phyloP scores from a whole-genome alignment of 257 asterid species.

The Plantago ovata region DNA sequence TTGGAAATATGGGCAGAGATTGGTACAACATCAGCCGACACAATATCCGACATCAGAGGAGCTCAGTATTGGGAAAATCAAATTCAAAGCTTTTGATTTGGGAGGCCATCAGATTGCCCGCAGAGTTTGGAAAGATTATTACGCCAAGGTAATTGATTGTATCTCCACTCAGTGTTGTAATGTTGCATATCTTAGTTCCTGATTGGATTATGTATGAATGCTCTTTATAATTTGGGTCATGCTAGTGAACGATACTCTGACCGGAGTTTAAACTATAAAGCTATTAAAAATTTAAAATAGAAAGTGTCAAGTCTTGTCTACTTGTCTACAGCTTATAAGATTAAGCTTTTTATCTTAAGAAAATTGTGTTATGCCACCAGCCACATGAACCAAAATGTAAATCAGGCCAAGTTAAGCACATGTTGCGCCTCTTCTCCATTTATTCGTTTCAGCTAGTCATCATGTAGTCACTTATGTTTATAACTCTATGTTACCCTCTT shows the following conservation, averaged over 20 bases:
- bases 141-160: constrained; percentile 58
- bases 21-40: constrained; percentile 91
- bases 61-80: constrained; percentile 82
- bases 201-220: neutral
- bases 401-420: neutral
- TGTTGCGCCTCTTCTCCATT: neutral
- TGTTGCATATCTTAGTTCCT: neutral
- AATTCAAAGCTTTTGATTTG: constrained; percentile 88
- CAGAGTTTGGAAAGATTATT: constrained; percentile 91
- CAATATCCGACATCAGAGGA: constrained; percentile 91
- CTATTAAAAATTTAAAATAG: too few relatives aligned
- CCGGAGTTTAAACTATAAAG: too few relatives aligned
- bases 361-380: neutral
- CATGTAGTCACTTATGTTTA: neutral
- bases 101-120: constrained; percentile 97
- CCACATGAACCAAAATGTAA: neutral
- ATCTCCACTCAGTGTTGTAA: too few relatives aligned
- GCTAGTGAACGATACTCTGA: neutral
- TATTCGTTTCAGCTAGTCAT: neutral
- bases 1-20: constrained; percentile 57
- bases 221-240: neutral
- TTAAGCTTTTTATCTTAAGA: neutral
- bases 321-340: too few relatives aligned
- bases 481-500: neutral
- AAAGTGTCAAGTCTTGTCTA: too few relatives aligned